Percentiles rank a stretch among this genome's conserved stretches.
These are phyloP conservation scores for Gynochthodes officinalis DNA, from an alignment of 257 asterid genomes.

Conservation along the genomic window DNA sequence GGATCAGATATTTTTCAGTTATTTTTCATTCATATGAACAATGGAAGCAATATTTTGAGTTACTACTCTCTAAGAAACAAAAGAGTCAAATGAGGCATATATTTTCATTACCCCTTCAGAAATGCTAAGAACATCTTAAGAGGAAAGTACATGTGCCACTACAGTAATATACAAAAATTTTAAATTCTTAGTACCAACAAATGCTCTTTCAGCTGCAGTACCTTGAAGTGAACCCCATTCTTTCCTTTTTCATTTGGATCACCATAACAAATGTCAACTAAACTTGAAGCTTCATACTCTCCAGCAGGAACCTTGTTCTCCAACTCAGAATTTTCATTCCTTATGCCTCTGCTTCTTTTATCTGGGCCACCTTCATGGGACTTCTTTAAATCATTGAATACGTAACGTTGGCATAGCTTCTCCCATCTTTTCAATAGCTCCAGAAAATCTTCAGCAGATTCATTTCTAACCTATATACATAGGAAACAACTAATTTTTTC, in stretches of 20 bases:
- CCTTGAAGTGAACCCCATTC: constrained; percentile 66
- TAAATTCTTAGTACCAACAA: background rate
- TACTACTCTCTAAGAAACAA: background rate
- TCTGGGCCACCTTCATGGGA: constrained; percentile 28
- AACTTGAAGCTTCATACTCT: constrained; percentile 57
- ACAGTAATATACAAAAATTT: background rate
- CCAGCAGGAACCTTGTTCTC: constrained; percentile 37
- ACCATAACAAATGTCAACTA: constrained; percentile 69
- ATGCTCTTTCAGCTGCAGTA: constrained; percentile 17
- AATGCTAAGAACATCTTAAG: background rate
- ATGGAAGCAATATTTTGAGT: background rate
- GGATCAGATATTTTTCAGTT: background rate
- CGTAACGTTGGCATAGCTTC: constrained; percentile 47
- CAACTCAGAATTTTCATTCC: constrained; percentile 9
- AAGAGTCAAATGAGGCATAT: background rate
- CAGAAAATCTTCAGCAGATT: constrained; percentile 69
- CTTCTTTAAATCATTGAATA: constrained; percentile 36
- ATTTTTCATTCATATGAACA: background rate
- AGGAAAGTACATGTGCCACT: background rate
- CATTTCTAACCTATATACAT: constrained; percentile 71
- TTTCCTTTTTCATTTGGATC: constrained; percentile 60
- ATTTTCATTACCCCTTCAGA: background rate
- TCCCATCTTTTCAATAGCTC: constrained; percentile 76
- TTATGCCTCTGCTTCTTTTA: constrained; percentile 32
- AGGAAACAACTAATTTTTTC: background rate